Conservation (phyloP, 73 alveolate species). For the Tetrahymena thermophila region DNA sequence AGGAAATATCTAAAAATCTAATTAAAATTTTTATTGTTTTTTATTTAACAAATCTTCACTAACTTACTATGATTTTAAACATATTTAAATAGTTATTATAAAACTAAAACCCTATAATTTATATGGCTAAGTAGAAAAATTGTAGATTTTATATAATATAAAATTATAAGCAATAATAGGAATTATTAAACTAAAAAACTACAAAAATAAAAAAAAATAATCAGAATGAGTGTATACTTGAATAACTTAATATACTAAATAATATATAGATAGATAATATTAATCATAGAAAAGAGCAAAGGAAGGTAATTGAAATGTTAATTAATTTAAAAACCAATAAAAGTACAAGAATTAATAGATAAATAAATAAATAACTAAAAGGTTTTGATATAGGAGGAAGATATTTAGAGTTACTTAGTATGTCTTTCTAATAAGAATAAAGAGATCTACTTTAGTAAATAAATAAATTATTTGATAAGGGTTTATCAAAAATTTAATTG, state of each 20-base stretch:
- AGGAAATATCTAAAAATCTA: not conserved
- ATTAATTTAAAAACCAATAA: too few relatives aligned
- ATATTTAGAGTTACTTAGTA: not conserved
- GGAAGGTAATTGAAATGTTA: too few relatives aligned
- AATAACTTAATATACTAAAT: too few relatives aligned
- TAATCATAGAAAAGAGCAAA: not conserved
- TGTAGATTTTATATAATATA: not conserved
- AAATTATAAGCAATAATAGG: too few relatives aligned
- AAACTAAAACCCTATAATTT: too few relatives aligned
- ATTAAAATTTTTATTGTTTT: too few relatives aligned
- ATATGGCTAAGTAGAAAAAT: not conserved
- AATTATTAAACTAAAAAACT: too few relatives aligned
- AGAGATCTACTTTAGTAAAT: not conserved
- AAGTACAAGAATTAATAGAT: not conserved
- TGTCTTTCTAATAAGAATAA: not conserved
- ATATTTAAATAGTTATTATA: too few relatives aligned
- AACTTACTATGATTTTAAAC: too few relatives aligned
- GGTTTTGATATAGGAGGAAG: not conserved
- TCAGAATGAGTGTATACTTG: not conserved
- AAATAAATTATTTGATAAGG: not conserved
- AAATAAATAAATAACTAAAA: not conserved
- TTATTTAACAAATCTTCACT: too few relatives aligned
- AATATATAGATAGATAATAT: not conserved
- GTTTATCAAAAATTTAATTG: not conserved
- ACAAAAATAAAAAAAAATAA: too few relatives aligned